A percentile compares a stretch with the other conserved stretches of the same genome.
Evolutionary conservation across 2,329 filamentous ascomycete genomes (phyloP).

Genomic region (Pseudovirgaria hyperparasitica): DNA sequence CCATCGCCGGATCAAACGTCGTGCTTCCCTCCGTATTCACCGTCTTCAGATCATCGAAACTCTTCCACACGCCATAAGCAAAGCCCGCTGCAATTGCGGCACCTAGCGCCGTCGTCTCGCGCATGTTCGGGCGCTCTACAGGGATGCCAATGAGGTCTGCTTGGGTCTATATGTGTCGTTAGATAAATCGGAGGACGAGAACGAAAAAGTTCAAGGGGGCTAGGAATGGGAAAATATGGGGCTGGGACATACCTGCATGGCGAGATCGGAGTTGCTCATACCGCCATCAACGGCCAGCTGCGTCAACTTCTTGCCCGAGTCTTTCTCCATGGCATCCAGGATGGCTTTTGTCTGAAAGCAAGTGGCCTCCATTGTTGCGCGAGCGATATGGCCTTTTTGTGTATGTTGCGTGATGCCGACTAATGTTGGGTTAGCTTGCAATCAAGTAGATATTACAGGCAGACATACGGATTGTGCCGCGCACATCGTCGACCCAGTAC

Average conservation of each 20-base stretch:
- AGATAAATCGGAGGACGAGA: neutral
- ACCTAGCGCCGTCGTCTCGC: slow-evolving; percentile 78
- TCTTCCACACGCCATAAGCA: slow-evolving; percentile 65
- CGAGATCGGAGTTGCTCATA: slow-evolving; percentile 77
- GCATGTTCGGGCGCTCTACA: slow-evolving; percentile 75
- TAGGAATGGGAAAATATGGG: slow-evolving; percentile 1
- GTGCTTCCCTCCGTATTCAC: slow-evolving; percentile 60
- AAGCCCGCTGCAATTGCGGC: slow-evolving; percentile 85
- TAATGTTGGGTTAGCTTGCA: too few relatives aligned
- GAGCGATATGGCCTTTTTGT: slow-evolving; percentile 71
- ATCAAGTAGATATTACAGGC: too few relatives aligned
- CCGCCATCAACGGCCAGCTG: slow-evolving; percentile 77
- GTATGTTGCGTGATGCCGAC: slow-evolving; percentile 82
- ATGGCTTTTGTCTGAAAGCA: slow-evolving; percentile 92
- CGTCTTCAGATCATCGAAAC: slow-evolving; percentile 58
- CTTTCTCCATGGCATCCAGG: slow-evolving; percentile 79
- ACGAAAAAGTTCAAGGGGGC: neutral
- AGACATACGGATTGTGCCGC: slow-evolving; percentile 76
- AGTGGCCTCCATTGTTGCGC: slow-evolving; percentile 79
- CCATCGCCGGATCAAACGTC: slow-evolving; percentile 56
- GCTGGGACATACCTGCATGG: slow-evolving; percentile 51
- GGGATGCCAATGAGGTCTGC: slow-evolving; percentile 75
- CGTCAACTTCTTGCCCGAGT: slow-evolving; percentile 63
- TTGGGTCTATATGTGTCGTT: slow-evolving; percentile 45
- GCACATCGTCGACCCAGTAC: slow-evolving; percentile 89